These are phyloP conservation scores for Dothiorella sarmentorum DNA, from an alignment of 2,329 filamentous ascomycete species.

Conservation along the genomic window DNA sequence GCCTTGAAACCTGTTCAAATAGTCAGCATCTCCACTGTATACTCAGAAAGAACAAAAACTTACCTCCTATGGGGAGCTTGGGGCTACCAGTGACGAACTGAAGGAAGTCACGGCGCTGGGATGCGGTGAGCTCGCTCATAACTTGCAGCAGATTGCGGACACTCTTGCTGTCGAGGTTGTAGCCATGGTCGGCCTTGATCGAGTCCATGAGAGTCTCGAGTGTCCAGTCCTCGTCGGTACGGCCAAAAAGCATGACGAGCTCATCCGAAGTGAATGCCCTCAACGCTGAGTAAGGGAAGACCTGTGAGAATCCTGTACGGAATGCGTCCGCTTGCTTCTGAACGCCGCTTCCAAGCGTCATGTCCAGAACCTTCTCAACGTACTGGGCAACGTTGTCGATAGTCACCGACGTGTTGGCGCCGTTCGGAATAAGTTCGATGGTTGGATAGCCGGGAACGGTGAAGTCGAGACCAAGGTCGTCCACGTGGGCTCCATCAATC, in stretches of 20 bases:
- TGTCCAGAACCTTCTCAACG: constrained; percentile 83
- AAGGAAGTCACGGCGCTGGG: constrained; percentile 85
- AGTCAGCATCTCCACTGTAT: not conserved
- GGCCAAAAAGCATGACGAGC: constrained; percentile 89
- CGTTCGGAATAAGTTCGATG: constrained; percentile 76
- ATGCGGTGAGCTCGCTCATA: constrained; percentile 79
- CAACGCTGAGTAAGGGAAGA: constrained; percentile 91
- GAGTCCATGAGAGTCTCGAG: constrained; percentile 97
- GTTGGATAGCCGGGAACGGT: constrained; percentile 86
- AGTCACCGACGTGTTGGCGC: constrained; percentile 70
- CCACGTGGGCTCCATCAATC: constrained; percentile 73
- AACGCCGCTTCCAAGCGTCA: constrained; percentile 86
- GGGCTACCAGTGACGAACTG: constrained; percentile 98
- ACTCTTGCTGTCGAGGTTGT: constrained; percentile 96
- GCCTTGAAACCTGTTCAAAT: constrained; percentile 76
- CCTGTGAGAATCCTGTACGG: constrained; percentile 84
- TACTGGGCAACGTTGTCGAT: constrained; percentile 91
- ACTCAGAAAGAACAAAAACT: not conserved
- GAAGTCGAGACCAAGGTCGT: constrained; percentile 90
- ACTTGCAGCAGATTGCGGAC: constrained; percentile 89
- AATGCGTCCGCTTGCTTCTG: constrained; percentile 88
- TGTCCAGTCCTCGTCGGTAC: constrained; percentile 93
- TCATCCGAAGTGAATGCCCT: constrained; percentile 94
- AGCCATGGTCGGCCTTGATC: constrained; percentile 97
- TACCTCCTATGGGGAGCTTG: constrained; percentile 96